Evolutionary conservation across 2,329 filamentous ascomycete genomes (phyloP), one percentile per base, ranked within the genome.

Genomic region (Trichocomaceae sp.): DNA sequence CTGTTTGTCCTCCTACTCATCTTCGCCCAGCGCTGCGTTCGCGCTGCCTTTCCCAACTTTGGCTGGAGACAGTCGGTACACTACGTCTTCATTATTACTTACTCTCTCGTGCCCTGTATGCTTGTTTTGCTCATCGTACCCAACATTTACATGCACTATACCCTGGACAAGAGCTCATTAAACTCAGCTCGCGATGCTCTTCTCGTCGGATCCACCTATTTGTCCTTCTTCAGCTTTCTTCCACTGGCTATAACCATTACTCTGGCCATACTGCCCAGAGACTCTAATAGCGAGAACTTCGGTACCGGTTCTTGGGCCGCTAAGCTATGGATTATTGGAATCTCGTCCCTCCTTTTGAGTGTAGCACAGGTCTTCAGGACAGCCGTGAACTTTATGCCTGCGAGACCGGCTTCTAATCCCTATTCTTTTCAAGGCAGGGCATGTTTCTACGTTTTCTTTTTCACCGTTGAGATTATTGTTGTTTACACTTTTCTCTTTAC

Each of bases 371-470:
- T 75, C 15, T 91, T 89, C 72, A 81, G 88, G 35, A 76, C 81
- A 29, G 86, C 79, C 15, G 81, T 80, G 1, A 72, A 66, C 26
- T 89, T 79, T 69, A 75, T 75, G 54, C 65, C 75, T 0, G 72
- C 73, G 22, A 79, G 77, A 26, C 81, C 76, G 3, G 62, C 64
- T 54, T 73, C 45, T 10, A 42, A 82, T 55, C 83, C 87, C 1
- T 84, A 84, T 5, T 87, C 84, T 79, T 92, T 85, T 66, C 80
- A 89, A 63, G 75, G 75, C 64, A 87, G 85, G 67, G 80, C 83
- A 1, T 83, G 81, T 63, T 95, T 90, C 75, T 95, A 93, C 73
- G 72, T 83, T 65, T 88, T 93, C 75, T 87, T 88, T 72, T 95
- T 88, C 65, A 75, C 74, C 15, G 76, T 91, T 37, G 90, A 95